A percentile compares a stretch with the other conserved stretches of the same genome.
phyloP scores from a whole-genome alignment of 805 yeast species.

The Grigorovia transvaalensis region DNA sequence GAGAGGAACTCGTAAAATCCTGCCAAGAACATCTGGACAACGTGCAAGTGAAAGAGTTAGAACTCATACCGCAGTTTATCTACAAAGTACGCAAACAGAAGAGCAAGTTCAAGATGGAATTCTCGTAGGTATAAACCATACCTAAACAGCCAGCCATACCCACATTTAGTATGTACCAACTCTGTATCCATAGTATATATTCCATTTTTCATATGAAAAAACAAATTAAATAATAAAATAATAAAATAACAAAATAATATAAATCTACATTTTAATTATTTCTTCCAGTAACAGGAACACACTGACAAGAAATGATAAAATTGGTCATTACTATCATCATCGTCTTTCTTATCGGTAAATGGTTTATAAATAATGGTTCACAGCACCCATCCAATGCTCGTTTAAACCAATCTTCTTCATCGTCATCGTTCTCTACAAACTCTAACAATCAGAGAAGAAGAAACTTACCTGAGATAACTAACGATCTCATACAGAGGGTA shows the following conservation, averaged over 20 bases:
- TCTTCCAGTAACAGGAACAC: neutral
- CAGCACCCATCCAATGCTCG: conserved; percentile 32
- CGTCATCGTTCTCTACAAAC: neutral
- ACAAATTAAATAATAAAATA: too few relatives aligned
- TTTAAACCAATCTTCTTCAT: neutral
- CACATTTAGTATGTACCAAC: too few relatives aligned
- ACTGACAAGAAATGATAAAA: neutral
- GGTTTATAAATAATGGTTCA: conserved; percentile 50
- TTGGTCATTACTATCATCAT: conserved; percentile 22
- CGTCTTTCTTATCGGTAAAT: conserved; percentile 51
- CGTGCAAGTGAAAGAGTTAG: conserved; percentile 63
- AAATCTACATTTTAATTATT: neutral
- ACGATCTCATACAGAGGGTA: conserved; percentile 30
- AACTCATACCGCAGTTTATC: conserved; percentile 76
- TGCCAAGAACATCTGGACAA: conserved; percentile 46
- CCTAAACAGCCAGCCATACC: too few relatives aligned
- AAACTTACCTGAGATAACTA: conserved; percentile 4
- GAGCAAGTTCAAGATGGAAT: conserved; percentile 34
- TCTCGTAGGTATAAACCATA: conserved; percentile 11
- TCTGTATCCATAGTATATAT: too few relatives aligned
- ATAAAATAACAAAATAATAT: too few relatives aligned
- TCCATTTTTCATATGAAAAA: too few relatives aligned
- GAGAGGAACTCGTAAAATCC: neutral
- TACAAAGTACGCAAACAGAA: conserved; percentile 73
- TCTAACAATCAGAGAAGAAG: conserved; percentile 2